phyloP scores from a whole-genome alignment of 257 asterid genomes.

The Phtheirospermum japonicum region DNA sequence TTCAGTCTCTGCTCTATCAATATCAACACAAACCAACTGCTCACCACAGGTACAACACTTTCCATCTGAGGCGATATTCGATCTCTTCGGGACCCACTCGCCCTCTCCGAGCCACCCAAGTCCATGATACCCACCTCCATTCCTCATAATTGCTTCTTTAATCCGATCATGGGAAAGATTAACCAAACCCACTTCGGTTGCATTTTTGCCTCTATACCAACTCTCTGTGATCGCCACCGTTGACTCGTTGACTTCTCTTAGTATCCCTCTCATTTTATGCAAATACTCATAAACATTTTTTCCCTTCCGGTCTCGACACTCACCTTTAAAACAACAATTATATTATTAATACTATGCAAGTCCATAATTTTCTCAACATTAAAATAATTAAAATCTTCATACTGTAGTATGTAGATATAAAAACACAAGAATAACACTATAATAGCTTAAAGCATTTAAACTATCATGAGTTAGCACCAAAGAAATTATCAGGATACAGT shows the following conservation, averaged over 20 bases:
- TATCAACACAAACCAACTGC: too few species aligned
- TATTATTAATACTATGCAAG: conserved; percentile 9
- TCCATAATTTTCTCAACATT: conserved; percentile 8
- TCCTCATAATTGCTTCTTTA: conserved; percentile 67
- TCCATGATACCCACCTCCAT: too few species aligned
- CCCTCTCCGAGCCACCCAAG: too few species aligned
- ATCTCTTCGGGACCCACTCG: too few species aligned
- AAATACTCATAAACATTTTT: conserved; percentile 74
- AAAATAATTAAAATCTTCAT: too few species aligned
- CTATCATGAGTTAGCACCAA: too few species aligned
- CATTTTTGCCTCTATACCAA: conserved; percentile 65
- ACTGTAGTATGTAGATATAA: too few species aligned
- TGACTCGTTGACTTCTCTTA: conserved; percentile 49
- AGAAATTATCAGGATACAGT: not conserved
- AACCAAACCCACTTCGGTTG: conserved; percentile 45
- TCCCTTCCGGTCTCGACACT: conserved; percentile 56
- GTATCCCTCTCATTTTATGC: conserved; percentile 66
- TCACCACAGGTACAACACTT: too few species aligned
- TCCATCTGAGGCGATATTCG: too few species aligned
- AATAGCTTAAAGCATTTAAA: too few species aligned
- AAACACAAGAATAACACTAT: too few species aligned
- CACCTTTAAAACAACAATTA: conserved; percentile 45
- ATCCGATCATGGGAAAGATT: conserved; percentile 42
- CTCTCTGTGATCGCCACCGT: conserved; percentile 54
- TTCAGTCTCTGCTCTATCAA: too few species aligned